phyloP scores from a whole-genome alignment of 257 asterid species.

The Asclepias syriaca region DNA sequence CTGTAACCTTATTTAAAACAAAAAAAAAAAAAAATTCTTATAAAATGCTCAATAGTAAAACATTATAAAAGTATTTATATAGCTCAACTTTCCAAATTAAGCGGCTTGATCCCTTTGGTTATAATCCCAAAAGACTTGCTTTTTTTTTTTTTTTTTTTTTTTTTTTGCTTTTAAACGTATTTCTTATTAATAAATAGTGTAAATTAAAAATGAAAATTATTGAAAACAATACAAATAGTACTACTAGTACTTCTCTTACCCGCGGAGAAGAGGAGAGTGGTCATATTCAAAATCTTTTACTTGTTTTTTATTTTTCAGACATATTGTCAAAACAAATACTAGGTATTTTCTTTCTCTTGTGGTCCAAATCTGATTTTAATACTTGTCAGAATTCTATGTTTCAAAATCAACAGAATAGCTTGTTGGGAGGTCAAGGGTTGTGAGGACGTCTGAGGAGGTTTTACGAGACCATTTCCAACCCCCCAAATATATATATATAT shows the following conservation, averaged over 20 bases:
- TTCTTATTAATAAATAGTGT: no score
- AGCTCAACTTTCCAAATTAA: no score
- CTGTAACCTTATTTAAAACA: no score
- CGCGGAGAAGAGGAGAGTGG: conserved; percentile 8
- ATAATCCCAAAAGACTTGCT: neutral
- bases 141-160: no score
- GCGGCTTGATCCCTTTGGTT: neutral
- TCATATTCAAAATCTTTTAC: conserved; percentile 50
- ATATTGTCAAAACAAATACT: conserved; percentile 31
- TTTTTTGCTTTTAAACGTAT: no score
- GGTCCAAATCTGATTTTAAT: conserved; percentile 48
- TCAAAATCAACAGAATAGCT: conserved; percentile 23
- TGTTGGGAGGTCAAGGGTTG: neutral
- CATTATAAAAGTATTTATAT: no score
- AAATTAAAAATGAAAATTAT: no score
- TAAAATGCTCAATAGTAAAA: no score
- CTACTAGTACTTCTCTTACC: neutral
- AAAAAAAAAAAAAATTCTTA: no score
- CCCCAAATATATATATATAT: neutral
- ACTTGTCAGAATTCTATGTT: conserved; percentile 17
- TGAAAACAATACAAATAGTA: neutral
- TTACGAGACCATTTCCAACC: neutral
- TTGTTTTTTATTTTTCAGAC: neutral
- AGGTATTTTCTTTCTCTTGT: conserved; percentile 30
- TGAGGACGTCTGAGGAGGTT: neutral